These are phyloP conservation scores for Tetraselmis chui DNA, from an alignment of 139 green algal species.

Conservation along the genomic window DNA sequence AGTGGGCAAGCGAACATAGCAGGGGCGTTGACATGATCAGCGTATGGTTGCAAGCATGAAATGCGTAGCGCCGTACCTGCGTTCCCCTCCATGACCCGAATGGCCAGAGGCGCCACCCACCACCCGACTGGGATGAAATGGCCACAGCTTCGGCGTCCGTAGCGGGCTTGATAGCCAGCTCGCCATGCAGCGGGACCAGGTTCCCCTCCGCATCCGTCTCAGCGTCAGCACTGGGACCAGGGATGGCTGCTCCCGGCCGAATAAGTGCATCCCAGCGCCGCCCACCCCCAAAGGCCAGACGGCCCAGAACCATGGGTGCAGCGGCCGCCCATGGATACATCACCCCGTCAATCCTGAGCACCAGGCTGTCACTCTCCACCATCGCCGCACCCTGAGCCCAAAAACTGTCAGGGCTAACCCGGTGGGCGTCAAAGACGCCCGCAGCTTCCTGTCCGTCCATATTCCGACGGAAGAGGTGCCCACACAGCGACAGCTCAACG, in stretches of 20 bases:
- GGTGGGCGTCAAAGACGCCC: slow-evolving; percentile 35
- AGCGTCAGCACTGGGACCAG: no score
- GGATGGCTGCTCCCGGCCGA: not conserved
- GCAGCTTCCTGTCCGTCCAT: slow-evolving; percentile 29
- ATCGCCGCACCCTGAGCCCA: slow-evolving; percentile 1
- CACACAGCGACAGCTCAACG: slow-evolving; percentile 62
- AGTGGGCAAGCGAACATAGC: no score
- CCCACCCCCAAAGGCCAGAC: slow-evolving; percentile 35
- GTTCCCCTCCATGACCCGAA: slow-evolving; percentile 29
- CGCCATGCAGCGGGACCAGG: no score
- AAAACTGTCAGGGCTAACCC: slow-evolving; percentile 21
- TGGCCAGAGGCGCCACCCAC: slow-evolving; percentile 51
- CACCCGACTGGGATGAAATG: no score
- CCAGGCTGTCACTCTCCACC: slow-evolving; percentile 16
- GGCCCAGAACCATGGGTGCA: slow-evolving; percentile 42
- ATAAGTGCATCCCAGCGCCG: slow-evolving; percentile 25
- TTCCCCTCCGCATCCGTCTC: no score
- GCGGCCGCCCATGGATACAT: slow-evolving; percentile 46
- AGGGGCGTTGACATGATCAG: no score
- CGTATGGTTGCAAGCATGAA: no score
- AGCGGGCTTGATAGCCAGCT: not conserved
- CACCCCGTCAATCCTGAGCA: slow-evolving; percentile 32
- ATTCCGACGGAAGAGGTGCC: slow-evolving; percentile 24
- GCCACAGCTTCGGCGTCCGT: not conserved
- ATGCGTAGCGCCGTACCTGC: not conserved